These are phyloP conservation scores for Stagonosporopsis chrysanthemi DNA, from an alignment of 2,329 filamentous ascomycete genomes.

Conservation along the genomic window DNA sequence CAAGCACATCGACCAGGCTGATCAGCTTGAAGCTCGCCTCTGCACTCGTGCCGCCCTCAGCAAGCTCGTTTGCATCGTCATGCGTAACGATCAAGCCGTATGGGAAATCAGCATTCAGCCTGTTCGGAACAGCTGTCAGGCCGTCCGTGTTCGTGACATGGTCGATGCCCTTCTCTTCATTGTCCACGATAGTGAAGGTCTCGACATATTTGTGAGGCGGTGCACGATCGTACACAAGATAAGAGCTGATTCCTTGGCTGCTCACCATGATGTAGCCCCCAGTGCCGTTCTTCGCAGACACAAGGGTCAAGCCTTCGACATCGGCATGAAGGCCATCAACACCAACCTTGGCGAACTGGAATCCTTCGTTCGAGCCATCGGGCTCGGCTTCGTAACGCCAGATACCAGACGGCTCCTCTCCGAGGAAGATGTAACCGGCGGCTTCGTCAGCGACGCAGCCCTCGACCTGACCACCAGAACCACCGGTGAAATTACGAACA, in stretches of 20 bases:
- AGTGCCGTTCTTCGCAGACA: conserved; percentile 55
- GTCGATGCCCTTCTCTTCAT: conserved; percentile 55
- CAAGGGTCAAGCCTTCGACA: conserved; percentile 62
- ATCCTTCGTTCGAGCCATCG: conserved; percentile 47
- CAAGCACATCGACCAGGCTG: conserved; percentile 38
- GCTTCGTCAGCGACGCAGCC: conserved; percentile 62
- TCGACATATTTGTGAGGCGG: conserved; percentile 59
- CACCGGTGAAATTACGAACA: conserved; percentile 60
- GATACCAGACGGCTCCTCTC: conserved; percentile 61
- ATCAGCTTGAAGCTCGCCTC: conserved; percentile 61
- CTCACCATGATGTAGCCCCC: conserved; percentile 62
- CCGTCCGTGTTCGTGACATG: conserved; percentile 64
- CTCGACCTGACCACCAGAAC: conserved; percentile 62
- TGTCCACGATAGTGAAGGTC: conserved; percentile 58
- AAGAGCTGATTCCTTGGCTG: conserved; percentile 62
- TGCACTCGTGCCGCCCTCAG: conserved; percentile 54
- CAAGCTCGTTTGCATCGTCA: conserved; percentile 62
- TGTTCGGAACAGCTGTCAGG: conserved; percentile 56
- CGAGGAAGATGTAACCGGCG: conserved; percentile 60
- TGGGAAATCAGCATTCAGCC: conserved; percentile 49
- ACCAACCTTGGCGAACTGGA: conserved; percentile 53
- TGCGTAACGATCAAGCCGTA: conserved; percentile 60
- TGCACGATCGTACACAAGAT: conserved; percentile 60
- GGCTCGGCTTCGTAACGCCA: conserved; percentile 64
- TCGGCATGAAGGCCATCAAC: conserved; percentile 59